Evolutionary conservation across 2,329 filamentous ascomycete species (phyloP).

Genomic region (Coniochaeta prunicola): DNA sequence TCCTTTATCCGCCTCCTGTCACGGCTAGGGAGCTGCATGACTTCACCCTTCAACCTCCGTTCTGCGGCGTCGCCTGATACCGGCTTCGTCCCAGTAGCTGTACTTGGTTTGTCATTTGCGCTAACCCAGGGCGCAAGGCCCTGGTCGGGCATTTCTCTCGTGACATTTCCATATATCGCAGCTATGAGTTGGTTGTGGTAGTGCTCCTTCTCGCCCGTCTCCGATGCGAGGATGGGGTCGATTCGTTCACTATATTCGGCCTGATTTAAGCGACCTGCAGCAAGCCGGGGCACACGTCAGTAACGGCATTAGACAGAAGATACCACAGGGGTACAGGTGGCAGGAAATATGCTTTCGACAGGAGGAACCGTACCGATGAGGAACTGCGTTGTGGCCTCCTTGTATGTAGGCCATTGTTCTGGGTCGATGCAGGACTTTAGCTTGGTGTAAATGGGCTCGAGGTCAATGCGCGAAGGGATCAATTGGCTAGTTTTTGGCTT

Average conservation of each 20-base stretch:
- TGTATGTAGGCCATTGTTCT: conserved; percentile 59
- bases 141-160: conserved; percentile 59
- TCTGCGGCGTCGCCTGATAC: conserved; percentile 60
- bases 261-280: conserved; percentile 56
- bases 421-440: conserved; percentile 51
- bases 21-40: conserved; percentile 62
- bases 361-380: conserved; percentile 42
- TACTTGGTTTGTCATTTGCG: conserved; percentile 59
- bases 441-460: conserved; percentile 56
- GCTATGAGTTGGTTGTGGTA: conserved; percentile 62
- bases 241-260: conserved; percentile 51
- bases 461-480: conserved; percentile 59
- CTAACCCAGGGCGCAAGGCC: conserved; percentile 65
- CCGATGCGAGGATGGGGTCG: conserved; percentile 51
- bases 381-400: conserved; percentile 56
- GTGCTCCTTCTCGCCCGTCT: conserved; percentile 52
- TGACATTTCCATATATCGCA: conserved; percentile 62
- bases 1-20: conserved; percentile 63
- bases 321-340: not conserved
- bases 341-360: conserved; percentile 9
- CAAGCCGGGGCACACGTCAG: not conserved
- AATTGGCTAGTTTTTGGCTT: conserved; percentile 52
- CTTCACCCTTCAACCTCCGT: conserved; percentile 58
- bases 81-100: conserved; percentile 51
- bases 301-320: not conserved